These are phyloP conservation scores for Cytospora leucostoma DNA, from an alignment of 2,329 filamentous ascomycete species.

Conservation along the genomic window DNA sequence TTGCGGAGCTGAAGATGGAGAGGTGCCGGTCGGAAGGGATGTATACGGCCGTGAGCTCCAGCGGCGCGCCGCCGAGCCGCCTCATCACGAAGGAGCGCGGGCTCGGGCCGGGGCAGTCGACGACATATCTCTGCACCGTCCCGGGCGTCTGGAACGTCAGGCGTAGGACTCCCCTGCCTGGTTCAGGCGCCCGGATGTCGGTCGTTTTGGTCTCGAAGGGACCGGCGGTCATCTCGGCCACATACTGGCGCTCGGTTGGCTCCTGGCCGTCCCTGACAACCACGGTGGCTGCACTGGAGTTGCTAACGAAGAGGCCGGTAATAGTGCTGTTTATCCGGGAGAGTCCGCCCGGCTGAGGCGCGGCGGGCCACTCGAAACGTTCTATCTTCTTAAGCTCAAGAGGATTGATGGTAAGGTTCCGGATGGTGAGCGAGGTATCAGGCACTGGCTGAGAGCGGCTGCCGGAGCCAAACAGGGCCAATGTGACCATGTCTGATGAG, in stretches of 20 bases:
- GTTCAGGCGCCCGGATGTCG: conserved; percentile 60
- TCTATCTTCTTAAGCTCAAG: conserved; percentile 25
- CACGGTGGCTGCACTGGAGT: conserved; percentile 34
- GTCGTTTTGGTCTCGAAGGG: conserved; percentile 69
- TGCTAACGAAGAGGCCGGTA: conserved; percentile 45
- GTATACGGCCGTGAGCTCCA: conserved; percentile 69
- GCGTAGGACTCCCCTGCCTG: conserved; percentile 66
- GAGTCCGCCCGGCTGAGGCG: conserved; percentile 5
- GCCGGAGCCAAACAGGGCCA: not conserved
- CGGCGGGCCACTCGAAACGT: conserved; percentile 18
- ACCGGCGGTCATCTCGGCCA: conserved; percentile 61
- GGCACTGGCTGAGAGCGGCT: conserved; percentile 7
- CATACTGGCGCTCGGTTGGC: conserved; percentile 51
- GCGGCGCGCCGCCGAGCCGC: conserved; percentile 29
- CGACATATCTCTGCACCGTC: conserved; percentile 63
- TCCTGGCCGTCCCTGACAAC: conserved; percentile 36
- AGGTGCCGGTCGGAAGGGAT: conserved; percentile 57
- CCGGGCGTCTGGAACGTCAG: conserved; percentile 67
- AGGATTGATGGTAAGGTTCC: conserved; percentile 24
- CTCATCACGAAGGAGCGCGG: conserved; percentile 47
- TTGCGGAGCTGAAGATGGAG: conserved; percentile 69
- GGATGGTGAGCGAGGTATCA: conserved; percentile 25
- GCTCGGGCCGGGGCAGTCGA: conserved; percentile 69
- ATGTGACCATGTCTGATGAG: not conserved
- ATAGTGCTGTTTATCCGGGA: conserved; percentile 36